Base-by-base conservation (phyloP, 2,329 filamentous ascomycete species). In the Alternaria brassicae region DNA sequence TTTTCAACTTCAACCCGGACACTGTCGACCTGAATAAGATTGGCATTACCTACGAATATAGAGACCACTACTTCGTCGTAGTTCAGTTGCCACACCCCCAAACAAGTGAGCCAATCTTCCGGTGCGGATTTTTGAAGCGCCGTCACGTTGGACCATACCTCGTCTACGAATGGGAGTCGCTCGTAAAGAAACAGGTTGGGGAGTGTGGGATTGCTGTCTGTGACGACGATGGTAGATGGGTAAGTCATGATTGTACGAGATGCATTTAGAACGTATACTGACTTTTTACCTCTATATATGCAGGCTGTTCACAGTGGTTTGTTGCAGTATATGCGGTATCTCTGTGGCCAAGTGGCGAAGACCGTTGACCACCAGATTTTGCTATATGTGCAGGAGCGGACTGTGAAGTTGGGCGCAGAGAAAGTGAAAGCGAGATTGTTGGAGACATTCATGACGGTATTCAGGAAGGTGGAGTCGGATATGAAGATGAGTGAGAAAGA, bases 41-140 rank as follows among this genome's bases (percentile, higher is more conserved):
- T 27, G 59, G 59, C 6, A 58, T 61, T 27, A 30, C 52, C 5
- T 58, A 52, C 51, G 30, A 58, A 28, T 52, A 50, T 8, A 15
- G 8, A 3, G 34, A 52, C 32, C 5, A 21, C 27, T 58, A 37
- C 15, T 58, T 42, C 55, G 23, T 52, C 23, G 15, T 52, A n/a
- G 15, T 40, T 17, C 32, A 30, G 25, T n/a, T 28, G 6, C 19
- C 40, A 17, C 21, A 32, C 8, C 45, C 37, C 2, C 15, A 39
- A 25, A 13, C 30, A 1, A 13, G 23, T 13, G 6, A 8, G 19
- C 13, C 27, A 2, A 7, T 34, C 6, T 25, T 28, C 1, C 44
- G 15, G 21, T 21, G 30, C 17, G 39, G 28, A 8, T 59, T 41
- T 27, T 2, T 59, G 17, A 9, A 1, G 3, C 28, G 27, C 6